A percentile compares a stretch with the other conserved stretches of the same genome.
phyloP scores from a whole-genome alignment of 306 rosid genomes.

The Vigna hirtella region DNA sequence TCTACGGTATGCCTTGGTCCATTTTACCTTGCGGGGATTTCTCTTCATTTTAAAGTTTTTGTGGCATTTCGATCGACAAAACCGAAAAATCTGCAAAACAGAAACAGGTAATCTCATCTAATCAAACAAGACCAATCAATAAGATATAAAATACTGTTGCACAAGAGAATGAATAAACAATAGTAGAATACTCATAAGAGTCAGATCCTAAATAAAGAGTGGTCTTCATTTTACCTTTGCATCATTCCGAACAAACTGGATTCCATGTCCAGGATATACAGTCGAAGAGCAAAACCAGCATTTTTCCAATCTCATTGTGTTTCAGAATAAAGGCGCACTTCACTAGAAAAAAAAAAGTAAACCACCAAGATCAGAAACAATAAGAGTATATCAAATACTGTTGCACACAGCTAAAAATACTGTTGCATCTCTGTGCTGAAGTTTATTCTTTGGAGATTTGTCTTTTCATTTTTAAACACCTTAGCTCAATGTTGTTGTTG shows the following conservation, averaged over 20 bases:
- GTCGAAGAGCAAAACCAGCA: conserved; percentile 97
- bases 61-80: conserved; percentile 94
- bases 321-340: conserved; percentile 32
- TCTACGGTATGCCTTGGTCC: conserved; percentile 88
- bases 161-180: no score
- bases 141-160: no score
- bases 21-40: conserved; percentile 89
- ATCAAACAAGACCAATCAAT: background rate
- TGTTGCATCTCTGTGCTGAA: conserved; percentile 23
- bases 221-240: conserved; percentile 62
- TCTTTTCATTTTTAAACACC: background rate
- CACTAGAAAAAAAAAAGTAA: background rate
- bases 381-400: background rate
- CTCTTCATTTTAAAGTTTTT: conserved; percentile 98
- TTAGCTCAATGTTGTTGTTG: background rate
- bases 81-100: conserved; percentile 71
- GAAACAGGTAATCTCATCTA: background rate
- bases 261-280: conserved; percentile 91
- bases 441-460: background rate
- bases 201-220: background rate
- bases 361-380: conserved; percentile 17
- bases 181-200: no score
- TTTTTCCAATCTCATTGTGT: conserved; percentile 87
- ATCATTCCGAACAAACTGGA: conserved; percentile 90
- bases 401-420: conserved; percentile 60